Evolutionary conservation across 805 yeast species (phyloP).

Genomic region (Sugiyamaella americana): DNA sequence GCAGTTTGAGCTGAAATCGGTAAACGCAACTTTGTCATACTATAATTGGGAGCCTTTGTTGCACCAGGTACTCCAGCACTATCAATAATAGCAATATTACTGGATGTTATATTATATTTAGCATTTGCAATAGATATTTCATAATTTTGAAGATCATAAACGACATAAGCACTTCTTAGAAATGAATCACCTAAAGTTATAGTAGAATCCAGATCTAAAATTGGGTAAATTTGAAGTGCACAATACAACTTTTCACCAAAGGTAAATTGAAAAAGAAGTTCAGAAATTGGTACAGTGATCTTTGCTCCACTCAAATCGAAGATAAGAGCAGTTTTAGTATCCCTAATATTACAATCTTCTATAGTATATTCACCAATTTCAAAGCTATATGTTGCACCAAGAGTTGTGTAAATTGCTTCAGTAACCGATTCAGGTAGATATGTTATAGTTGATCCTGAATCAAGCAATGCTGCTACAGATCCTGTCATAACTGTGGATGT

Average conservation of each 20-base stretch:
- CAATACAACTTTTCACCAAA: conserved; percentile 7
- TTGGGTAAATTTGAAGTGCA: conserved; percentile 9
- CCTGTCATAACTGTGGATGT: background rate
- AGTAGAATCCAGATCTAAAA: conserved; percentile 9
- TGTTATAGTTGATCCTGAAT: conserved; percentile 50
- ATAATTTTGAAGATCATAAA: conserved; percentile 56
- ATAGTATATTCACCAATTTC: conserved; percentile 3
- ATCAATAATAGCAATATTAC: conserved; percentile 20
- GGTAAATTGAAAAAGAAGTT: conserved; percentile 17
- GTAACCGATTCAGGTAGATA: conserved; percentile 40
- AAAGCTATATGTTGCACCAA: conserved; percentile 7
- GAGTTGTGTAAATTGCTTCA: conserved; percentile 8
- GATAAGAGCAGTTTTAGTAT: conserved; percentile 4
- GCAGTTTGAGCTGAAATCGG: conserved; percentile 4
- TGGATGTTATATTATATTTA: conserved; percentile 20
- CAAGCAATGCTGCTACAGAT: conserved; percentile 30
- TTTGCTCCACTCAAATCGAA: conserved; percentile 22
- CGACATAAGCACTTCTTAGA: conserved; percentile 57
- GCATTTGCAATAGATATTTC: conserved; percentile 53
- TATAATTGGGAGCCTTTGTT: conserved; percentile 22
- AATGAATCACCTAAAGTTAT: conserved; percentile 57
- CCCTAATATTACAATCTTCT: conserved; percentile 6
- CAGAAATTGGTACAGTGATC: conserved; percentile 22
- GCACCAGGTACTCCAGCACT: conserved; percentile 29
- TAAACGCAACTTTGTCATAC: conserved; percentile 17